Conservation (phyloP, 2,329 filamentous ascomycete genomes). For the Pestalotiopsis sp. region DNA sequence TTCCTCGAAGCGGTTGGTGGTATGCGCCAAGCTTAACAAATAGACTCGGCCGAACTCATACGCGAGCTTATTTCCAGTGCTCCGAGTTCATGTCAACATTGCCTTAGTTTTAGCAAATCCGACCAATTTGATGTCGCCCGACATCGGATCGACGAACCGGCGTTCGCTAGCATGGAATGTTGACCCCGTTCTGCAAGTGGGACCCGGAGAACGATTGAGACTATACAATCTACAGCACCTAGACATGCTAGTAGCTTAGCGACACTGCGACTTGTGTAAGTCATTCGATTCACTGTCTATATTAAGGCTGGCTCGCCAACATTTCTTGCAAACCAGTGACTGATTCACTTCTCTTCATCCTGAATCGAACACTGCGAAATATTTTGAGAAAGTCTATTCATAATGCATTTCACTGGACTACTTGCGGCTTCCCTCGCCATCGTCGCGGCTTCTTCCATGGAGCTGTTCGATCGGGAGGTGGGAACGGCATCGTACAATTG, state of each 20-base stretch:
- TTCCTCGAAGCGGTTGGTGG: not conserved
- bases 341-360: not conserved
- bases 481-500: constrained; percentile 49
- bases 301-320: not conserved
- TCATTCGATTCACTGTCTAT: not conserved
- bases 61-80: not conserved
- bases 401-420: not conserved
- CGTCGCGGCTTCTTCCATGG: not conserved
- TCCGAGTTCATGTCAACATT: not conserved
- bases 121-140: not conserved
- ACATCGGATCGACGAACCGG: not conserved
- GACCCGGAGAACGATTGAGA: not conserved
- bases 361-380: not conserved
- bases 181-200: not conserved
- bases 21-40: not conserved
- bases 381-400: not conserved
- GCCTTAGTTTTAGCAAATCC: not conserved
- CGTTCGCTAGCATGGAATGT: not conserved
- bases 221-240: not conserved
- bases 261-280: not conserved
- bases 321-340: not conserved
- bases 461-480: constrained; percentile 29
- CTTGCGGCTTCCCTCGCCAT: not conserved
- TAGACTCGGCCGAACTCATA: not conserved
- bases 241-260: not conserved